Conservation (phyloP, 2,329 filamentous ascomycete species). For the Grosmannia penicillata region DNA sequence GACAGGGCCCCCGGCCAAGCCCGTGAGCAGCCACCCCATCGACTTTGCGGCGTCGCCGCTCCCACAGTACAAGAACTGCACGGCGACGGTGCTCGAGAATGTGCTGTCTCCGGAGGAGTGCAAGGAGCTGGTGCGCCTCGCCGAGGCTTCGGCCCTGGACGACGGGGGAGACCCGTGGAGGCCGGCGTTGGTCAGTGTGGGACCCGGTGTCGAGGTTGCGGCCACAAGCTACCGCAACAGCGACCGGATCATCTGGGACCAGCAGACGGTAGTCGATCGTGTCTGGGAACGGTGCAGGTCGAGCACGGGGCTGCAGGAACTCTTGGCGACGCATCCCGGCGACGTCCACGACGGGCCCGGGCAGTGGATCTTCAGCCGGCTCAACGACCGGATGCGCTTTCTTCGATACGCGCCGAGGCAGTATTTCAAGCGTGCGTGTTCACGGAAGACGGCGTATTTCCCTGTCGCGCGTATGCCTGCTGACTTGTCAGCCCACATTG, state of each 20-base stretch:
- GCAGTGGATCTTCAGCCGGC: slow-evolving; percentile 28
- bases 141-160: slow-evolving; percentile 33
- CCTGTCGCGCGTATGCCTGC: background rate
- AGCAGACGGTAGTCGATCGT: slow-evolving; percentile 42
- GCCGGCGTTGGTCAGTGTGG: slow-evolving; percentile 54
- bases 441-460: background rate
- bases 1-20: slow-evolving; percentile 21
- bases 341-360: slow-evolving; percentile 10
- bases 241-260: slow-evolving; percentile 66
- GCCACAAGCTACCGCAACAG: slow-evolving; percentile 48
- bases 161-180: slow-evolving; percentile 34
- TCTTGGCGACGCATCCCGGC: slow-evolving; percentile 20
- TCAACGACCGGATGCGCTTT: slow-evolving; percentile 65
- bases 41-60: slow-evolving; percentile 37
- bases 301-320: slow-evolving; percentile 24
- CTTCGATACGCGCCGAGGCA: slow-evolving; percentile 57
- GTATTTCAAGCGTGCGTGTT: slow-evolving; percentile 46
- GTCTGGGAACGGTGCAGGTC: slow-evolving; percentile 44
- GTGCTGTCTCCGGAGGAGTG: slow-evolving; percentile 53
- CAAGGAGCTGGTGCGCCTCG: slow-evolving; percentile 30
- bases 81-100: slow-evolving; percentile 49
- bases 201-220: slow-evolving; percentile 43
- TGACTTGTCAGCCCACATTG: slow-evolving; percentile 43
- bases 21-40: slow-evolving; percentile 31
- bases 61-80: slow-evolving; percentile 35